These are phyloP conservation scores for Thalassiosira ordinaria DNA, from an alignment of 352 stramenopile genomes.

Conservation along the genomic window DNA sequence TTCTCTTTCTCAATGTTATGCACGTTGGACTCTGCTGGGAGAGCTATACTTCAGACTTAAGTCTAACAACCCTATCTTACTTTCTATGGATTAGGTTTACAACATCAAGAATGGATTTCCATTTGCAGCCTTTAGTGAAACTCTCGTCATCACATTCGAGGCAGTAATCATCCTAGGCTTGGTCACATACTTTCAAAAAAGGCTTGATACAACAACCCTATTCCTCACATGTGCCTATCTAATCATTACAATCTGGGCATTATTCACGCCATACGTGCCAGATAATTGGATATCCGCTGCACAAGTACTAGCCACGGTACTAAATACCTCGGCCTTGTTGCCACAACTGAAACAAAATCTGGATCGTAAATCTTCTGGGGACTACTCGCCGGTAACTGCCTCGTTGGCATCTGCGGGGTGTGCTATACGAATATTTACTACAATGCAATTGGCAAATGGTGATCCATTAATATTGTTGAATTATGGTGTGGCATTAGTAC, in stretches of 20 bases:
- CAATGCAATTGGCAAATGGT: slow-evolving; percentile 39
- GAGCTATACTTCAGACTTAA: too few species aligned
- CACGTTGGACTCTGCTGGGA: too few species aligned
- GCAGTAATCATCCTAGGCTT: slow-evolving; percentile 38
- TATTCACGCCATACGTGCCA: slow-evolving; percentile 5
- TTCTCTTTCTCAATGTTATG: too few species aligned
- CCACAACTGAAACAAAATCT: slow-evolving; percentile 62
- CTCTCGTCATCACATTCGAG: slow-evolving; percentile 56
- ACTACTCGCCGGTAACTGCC: slow-evolving; percentile 63
- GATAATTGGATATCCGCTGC: slow-evolving; percentile 25
- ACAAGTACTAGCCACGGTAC: slow-evolving; percentile 43
- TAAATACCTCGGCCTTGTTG: slow-evolving; percentile 51
- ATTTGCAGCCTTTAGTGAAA: slow-evolving; percentile 62
- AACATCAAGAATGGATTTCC: slow-evolving; percentile 44
- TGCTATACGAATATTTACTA: slow-evolving; percentile 61
- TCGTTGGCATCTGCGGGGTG: slow-evolving; percentile 44
- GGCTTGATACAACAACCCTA: slow-evolving; percentile 8
- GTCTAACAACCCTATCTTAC: too few species aligned
- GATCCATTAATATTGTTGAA: slow-evolving; percentile 58
- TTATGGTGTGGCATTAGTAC: slow-evolving; percentile 46
- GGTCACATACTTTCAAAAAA: slow-evolving; percentile 50
- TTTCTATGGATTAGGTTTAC: too few species aligned
- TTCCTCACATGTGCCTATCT: background rate
- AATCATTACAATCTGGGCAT: slow-evolving; percentile 12
- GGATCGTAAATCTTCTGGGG: slow-evolving; percentile 21